Evolutionary conservation across 208 protist genomes (phyloP).

Genomic region (Sergeia podlipaevii): DNA sequence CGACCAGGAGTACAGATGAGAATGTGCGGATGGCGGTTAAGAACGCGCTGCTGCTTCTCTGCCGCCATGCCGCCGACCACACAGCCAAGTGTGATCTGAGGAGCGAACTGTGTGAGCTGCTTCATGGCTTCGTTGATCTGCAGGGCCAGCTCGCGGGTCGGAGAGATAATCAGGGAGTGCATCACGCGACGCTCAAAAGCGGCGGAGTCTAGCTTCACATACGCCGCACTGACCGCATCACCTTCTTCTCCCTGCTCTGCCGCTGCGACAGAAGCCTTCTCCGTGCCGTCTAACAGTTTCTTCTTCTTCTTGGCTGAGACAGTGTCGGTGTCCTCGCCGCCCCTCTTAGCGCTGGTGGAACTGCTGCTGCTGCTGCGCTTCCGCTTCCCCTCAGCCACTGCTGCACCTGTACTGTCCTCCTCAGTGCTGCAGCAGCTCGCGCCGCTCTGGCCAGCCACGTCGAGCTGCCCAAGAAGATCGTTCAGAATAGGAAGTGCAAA

Average conservation of each 20-base stretch:
- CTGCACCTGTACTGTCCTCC: background rate
- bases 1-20: conserved; percentile 92
- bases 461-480: conserved; percentile 33
- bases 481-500: conserved; percentile 96
- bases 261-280: background rate
- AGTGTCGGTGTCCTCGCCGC: conserved; percentile 4
- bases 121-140: conserved; percentile 92
- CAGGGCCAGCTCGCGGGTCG: conserved; percentile 97
- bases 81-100: conserved; percentile 64
- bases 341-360: background rate
- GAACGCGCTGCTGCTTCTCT: conserved; percentile 87
- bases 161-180: conserved; percentile 95
- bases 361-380: background rate
- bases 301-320: background rate
- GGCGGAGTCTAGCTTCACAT: background rate
- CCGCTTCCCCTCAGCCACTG: background rate
- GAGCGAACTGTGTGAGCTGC: conserved; percentile 53
- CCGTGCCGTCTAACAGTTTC: conserved; percentile 1
- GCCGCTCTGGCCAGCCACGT: conserved; percentile 9
- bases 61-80: conserved; percentile 88
- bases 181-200: conserved; percentile 43
- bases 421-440: background rate
- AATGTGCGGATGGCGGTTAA: conserved; percentile 87
- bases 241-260: background rate
- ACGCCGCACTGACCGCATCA: background rate